Conservation (phyloP, 345 rosid genomes). For the Litchi chinensis region DNA sequence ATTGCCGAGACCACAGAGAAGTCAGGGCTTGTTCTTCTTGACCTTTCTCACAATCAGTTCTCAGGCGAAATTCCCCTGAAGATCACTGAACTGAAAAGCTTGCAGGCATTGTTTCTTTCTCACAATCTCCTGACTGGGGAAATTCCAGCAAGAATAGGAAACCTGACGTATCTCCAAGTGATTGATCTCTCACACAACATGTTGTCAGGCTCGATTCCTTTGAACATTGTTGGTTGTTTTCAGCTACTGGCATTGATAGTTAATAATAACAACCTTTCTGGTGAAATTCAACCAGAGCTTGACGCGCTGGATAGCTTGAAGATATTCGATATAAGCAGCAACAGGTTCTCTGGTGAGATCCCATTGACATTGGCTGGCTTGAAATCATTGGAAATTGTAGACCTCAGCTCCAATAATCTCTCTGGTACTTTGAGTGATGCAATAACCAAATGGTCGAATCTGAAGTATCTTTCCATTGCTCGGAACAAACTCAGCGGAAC, state of each 20-base stretch:
- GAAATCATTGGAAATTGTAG: constrained; percentile 85
- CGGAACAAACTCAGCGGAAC: constrained; percentile 74
- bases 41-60: constrained; percentile 76
- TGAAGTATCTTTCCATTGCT: constrained; percentile 77
- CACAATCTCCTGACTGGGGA: constrained; percentile 73
- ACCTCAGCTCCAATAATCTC: constrained; percentile 79
- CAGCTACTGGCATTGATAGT: constrained; percentile 78
- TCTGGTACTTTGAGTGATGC: constrained; percentile 84
- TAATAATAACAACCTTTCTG: constrained; percentile 75
- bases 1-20: constrained; percentile 70
- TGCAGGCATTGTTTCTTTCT: constrained; percentile 88
- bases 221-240: constrained; percentile 83
- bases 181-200: constrained; percentile 79
- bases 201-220: constrained; percentile 76
- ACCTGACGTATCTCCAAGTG: constrained; percentile 83
- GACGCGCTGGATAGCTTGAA: constrained; percentile 82
- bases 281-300: constrained; percentile 88
- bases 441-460: constrained; percentile 80
- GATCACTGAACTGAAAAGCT: constrained; percentile 74
- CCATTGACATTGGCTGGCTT: constrained; percentile 87
- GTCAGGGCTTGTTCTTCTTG: constrained; percentile 77
- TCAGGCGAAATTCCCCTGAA: constrained; percentile 68
- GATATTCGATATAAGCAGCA: constrained; percentile 82
- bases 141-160: constrained; percentile 84
- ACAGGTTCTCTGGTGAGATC: constrained; percentile 79